These are phyloP conservation scores for Suhomyces faveliae DNA, from an alignment of 805 yeast species.

Conservation along the genomic window DNA sequence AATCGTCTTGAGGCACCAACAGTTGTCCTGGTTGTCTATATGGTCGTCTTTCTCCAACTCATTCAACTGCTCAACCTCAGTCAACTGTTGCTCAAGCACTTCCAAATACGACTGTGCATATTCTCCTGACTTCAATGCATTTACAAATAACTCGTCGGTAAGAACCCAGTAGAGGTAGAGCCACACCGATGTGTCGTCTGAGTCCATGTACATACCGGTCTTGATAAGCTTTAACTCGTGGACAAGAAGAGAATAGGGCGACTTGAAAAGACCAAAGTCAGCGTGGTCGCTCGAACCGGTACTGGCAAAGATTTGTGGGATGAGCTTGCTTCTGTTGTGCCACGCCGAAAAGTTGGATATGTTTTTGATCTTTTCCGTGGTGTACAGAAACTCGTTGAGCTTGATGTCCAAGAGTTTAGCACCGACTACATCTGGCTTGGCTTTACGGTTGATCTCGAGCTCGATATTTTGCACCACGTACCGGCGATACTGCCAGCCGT, in stretches of 20 bases:
- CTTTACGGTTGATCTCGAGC: conserved; percentile 10
- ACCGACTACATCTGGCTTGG: not conserved
- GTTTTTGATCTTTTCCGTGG: conserved; percentile 72
- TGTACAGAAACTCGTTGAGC: conserved; percentile 65
- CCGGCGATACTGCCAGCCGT: conserved; percentile 94
- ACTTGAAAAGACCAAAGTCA: conserved; percentile 21
- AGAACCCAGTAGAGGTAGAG: conserved; percentile 80
- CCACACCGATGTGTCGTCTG: conserved; percentile 94
- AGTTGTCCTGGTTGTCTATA: conserved; percentile 49
- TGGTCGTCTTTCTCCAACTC: conserved; percentile 70
- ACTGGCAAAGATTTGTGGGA: conserved; percentile 48
- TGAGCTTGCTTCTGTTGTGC: conserved; percentile 80
- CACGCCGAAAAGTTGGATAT: conserved; percentile 94
- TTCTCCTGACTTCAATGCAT: conserved; percentile 17
- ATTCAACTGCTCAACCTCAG: conserved; percentile 58
- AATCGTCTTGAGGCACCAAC: conserved; percentile 73
- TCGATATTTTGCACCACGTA: conserved; percentile 52
- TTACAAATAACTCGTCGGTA: conserved; percentile 40
- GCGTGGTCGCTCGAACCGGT: not conserved
- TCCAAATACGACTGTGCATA: conserved; percentile 28
- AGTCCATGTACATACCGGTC: conserved; percentile 88
- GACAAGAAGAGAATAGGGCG: conserved; percentile 37
- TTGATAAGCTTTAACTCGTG: conserved; percentile 68
- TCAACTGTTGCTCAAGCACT: conserved; percentile 46
- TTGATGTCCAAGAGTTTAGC: conserved; percentile 24